These are phyloP conservation scores for Coprinopsis cinerea DNA, from an alignment of 768 basidiomycete species.

Conservation along the genomic window DNA sequence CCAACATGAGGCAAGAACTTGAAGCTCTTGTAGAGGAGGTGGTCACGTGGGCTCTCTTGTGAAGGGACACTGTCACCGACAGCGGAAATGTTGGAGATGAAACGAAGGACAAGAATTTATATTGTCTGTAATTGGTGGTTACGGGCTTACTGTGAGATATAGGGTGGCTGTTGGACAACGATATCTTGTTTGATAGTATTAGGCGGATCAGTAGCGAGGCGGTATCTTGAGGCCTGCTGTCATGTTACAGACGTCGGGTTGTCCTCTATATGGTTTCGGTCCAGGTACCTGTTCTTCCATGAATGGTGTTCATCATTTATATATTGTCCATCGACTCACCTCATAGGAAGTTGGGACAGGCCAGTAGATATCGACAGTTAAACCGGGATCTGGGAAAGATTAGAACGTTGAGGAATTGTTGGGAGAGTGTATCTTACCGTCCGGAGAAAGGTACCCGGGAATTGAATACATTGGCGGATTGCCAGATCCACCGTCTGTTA, in stretches of 20 bases:
- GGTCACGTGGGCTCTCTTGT: background rate
- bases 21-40: too few species aligned
- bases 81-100: background rate
- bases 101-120: background rate
- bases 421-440: slow-evolving; percentile 15
- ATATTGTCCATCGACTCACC: slow-evolving; percentile 7
- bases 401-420: background rate
- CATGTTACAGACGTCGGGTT: slow-evolving; percentile 9
- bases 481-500: slow-evolving; percentile 34
- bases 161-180: background rate
- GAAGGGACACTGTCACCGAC: background rate
- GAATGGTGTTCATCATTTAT: background rate
- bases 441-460: slow-evolving; percentile 31
- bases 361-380: slow-evolving; percentile 22
- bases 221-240: background rate
- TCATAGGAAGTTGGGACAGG: slow-evolving; percentile 22
- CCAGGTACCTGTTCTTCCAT: slow-evolving; percentile 8
- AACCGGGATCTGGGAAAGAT: slow-evolving; percentile 17
- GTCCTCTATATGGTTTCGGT: slow-evolving; percentile 7
- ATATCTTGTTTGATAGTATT: too few species aligned
- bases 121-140: background rate
- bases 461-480: slow-evolving; percentile 36
- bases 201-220: background rate
- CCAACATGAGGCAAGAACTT: slow-evolving; percentile 1
- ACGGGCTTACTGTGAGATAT: background rate